Evolutionary conservation across 768 basidiomycete genomes (phyloP), one percentile per base, ranked within the genome.

Genomic region (Boletellus ananas): DNA sequence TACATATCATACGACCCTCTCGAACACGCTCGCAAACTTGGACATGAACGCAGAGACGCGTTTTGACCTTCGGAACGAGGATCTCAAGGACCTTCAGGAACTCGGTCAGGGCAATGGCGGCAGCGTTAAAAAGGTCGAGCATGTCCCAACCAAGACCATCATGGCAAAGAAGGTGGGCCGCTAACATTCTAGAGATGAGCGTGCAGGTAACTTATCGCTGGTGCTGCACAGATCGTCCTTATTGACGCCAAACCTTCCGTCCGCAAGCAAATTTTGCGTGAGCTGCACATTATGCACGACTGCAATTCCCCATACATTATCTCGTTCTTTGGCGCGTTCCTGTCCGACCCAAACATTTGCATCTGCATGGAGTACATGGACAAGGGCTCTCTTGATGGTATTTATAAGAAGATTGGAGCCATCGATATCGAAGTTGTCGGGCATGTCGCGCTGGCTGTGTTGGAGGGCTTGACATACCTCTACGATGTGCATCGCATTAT

Each of bases 221-320:
- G 36, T 29, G 16, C 9, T 23, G 16, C 40, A 47, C 61, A 95
- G 94, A 91, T 94, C 65, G 92, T 96, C 25, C 83, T 94, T 54
- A 95, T 96, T 68, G 93, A 95, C 71, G 94, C 93, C 27, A 97
- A 97, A 67, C 95, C 94, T 10, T 81, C 91, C 2, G 92, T 98
- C 29, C 79, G 94, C 55, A 99, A 98, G 67, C 96, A 99, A 73
- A 98, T 99, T 61, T 76, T 98, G 34, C 86, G 96, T 45, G 96
- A 99, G 66, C 75, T 99, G 58, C 95, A 97, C 61, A 98, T 99
- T 75, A 95, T 98, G 95, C 92, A 97, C 68, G 90, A 96, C 70
- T 98, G 95, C 71, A 78, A 87, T 57, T 94, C 91, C 7, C 81
- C 79, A 47, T 90, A 93, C 69, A 99, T 99, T 66, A 89, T 99